These are phyloP conservation scores for Nakazawaea molendinolei DNA, from an alignment of 805 yeast species.

Conservation along the genomic window DNA sequence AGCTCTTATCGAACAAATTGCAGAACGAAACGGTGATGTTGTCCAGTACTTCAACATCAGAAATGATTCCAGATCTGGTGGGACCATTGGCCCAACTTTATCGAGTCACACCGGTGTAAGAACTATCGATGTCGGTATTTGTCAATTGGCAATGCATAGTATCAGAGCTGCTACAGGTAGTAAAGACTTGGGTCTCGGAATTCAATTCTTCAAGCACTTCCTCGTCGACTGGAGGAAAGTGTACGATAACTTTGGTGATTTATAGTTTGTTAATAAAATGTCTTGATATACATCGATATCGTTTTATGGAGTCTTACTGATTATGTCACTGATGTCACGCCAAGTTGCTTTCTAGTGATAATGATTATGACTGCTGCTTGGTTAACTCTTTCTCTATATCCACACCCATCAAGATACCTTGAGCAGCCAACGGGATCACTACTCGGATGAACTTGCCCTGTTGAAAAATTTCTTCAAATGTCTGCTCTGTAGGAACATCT, in stretches of 20 bases:
- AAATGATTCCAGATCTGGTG: conserved; percentile 81
- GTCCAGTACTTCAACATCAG: conserved; percentile 82
- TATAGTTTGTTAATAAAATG: too few relatives aligned
- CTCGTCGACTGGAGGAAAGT: conserved; percentile 60
- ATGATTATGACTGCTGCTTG: neutral
- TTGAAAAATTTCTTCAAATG: conserved; percentile 16
- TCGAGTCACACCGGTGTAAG: conserved; percentile 63
- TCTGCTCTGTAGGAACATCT: conserved; percentile 9
- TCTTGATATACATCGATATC: too few relatives aligned
- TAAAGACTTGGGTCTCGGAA: conserved; percentile 68
- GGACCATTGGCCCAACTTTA: conserved; percentile 77
- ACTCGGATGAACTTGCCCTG: conserved; percentile 23
- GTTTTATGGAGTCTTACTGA: too few relatives aligned
- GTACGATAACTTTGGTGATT: conserved; percentile 36
- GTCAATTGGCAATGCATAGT: conserved; percentile 83
- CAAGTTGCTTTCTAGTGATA: too few relatives aligned
- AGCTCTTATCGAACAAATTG: conserved; percentile 66
- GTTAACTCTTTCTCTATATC: conserved; percentile 4
- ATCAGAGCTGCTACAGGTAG: conserved; percentile 78
- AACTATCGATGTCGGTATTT: conserved; percentile 75
- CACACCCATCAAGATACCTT: conserved; percentile 19
- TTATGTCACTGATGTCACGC: too few relatives aligned
- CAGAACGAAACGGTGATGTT: conserved; percentile 52
- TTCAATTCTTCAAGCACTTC: conserved; percentile 65
- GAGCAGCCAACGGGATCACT: conserved; percentile 29